Conservation (phyloP, 2,329 filamentous ascomycete species). For the Beauveria sp. region DNA sequence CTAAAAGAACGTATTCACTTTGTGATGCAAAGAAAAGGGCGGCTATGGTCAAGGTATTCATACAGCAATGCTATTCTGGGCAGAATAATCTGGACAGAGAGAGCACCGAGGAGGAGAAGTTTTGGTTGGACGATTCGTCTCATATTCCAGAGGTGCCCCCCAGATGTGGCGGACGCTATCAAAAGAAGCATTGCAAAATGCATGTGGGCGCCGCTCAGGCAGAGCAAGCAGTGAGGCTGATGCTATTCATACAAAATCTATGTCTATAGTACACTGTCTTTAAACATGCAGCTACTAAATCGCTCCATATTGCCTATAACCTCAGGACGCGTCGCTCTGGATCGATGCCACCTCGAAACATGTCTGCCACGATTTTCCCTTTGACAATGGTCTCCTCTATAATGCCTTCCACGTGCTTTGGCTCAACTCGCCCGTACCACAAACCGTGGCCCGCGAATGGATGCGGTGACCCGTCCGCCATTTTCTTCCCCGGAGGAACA, state of each 20-base stretch:
- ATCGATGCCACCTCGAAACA: constrained; percentile 65
- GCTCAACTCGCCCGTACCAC: constrained; percentile 76
- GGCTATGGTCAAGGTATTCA: too few species aligned
- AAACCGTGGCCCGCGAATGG: constrained; percentile 63
- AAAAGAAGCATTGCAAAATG: background rate
- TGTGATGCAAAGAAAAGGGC: too few species aligned
- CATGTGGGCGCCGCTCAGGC: background rate
- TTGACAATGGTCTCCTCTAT: constrained; percentile 61
- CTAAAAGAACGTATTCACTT: too few species aligned
- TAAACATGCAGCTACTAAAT: background rate
- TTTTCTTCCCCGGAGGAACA: constrained; percentile 49
- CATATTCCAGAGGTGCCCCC: too few species aligned
- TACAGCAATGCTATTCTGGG: too few species aligned
- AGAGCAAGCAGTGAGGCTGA: background rate
- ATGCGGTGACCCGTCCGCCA: constrained; percentile 37
- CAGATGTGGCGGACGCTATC: too few species aligned
- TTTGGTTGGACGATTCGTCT: too few species aligned
- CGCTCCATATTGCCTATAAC: constrained; percentile 20
- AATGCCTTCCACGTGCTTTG: constrained; percentile 68
- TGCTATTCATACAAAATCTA: background rate
- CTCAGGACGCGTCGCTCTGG: constrained; percentile 45
- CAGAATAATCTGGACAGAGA: too few species aligned
- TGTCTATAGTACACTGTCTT: background rate
- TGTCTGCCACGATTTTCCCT: constrained; percentile 60
- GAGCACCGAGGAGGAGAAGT: too few species aligned